Conservation (phyloP, 2,329 filamentous ascomycete genomes). For the Xenosphaeropsis pyriputrescens region DNA sequence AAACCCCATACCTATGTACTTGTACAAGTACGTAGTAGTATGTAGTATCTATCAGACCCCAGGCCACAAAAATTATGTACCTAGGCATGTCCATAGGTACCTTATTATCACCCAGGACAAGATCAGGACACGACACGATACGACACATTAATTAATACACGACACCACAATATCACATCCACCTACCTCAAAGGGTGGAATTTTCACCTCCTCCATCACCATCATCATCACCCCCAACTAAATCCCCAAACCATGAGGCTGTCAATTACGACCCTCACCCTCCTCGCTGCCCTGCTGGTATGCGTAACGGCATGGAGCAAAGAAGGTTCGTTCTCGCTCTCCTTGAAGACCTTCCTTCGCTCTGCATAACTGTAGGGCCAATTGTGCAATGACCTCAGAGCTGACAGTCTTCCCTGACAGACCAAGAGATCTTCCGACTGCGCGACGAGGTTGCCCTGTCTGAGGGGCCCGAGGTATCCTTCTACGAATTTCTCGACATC, state of each 20-base stretch:
- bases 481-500: slow-evolving; percentile 88
- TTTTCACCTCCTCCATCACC: too few relatives aligned
- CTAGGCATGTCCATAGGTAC: too few relatives aligned
- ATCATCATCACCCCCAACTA: too few relatives aligned
- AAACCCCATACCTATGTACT: too few relatives aligned
- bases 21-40: too few relatives aligned
- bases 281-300: slow-evolving; percentile 14
- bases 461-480: slow-evolving; percentile 69
- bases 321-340: slow-evolving; percentile 16
- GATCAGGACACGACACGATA: too few relatives aligned
- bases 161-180: too few relatives aligned
- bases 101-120: too few relatives aligned
- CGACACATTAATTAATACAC: too few relatives aligned
- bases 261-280: slow-evolving; percentile 12
- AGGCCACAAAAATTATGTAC: too few relatives aligned
- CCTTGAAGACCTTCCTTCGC: background rate
- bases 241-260: slow-evolving; percentile 12
- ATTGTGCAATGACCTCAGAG: slow-evolving; percentile 1
- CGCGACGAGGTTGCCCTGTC: slow-evolving; percentile 68
- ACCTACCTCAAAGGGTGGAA: too few relatives aligned
- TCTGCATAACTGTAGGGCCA: background rate
- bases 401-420: slow-evolving; percentile 28
- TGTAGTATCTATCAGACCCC: too few relatives aligned
- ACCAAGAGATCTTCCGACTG: slow-evolving; percentile 95
- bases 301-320: slow-evolving; percentile 21